Evolutionary conservation across 805 yeast genomes (phyloP).

Genomic region (Candida anglica): DNA sequence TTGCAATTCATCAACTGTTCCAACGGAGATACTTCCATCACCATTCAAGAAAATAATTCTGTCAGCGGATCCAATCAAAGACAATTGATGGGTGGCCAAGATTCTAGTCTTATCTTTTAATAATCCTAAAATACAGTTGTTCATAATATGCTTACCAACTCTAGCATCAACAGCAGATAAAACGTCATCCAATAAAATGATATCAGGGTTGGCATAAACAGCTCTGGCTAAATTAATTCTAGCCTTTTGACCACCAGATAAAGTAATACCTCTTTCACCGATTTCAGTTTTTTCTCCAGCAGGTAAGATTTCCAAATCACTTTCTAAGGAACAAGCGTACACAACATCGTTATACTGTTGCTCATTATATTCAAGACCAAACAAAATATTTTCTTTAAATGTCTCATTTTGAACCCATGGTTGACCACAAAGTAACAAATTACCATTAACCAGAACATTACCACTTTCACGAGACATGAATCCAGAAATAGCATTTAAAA

Average conservation of each 20-base stretch:
- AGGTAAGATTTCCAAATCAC: slow-evolving; percentile 62
- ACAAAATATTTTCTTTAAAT: slow-evolving; percentile 66
- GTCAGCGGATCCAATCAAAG: slow-evolving; percentile 67
- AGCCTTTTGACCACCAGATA: slow-evolving; percentile 90
- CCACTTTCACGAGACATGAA: slow-evolving; percentile 60
- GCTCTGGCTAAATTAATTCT: slow-evolving; percentile 77
- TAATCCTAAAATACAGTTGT: slow-evolving; percentile 60
- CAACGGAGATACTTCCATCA: slow-evolving; percentile 58
- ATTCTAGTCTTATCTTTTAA: slow-evolving; percentile 60
- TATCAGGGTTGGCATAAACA: slow-evolving; percentile 65
- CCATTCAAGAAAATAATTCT: slow-evolving; percentile 64
- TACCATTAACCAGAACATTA: slow-evolving; percentile 48
- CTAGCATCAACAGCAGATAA: slow-evolving; percentile 84
- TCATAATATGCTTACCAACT: slow-evolving; percentile 77
- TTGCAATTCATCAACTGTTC: slow-evolving; percentile 54
- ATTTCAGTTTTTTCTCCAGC: slow-evolving; percentile 78
- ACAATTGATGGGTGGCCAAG: slow-evolving; percentile 81
- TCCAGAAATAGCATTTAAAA: slow-evolving; percentile 69
- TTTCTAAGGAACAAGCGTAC: slow-evolving; percentile 60
- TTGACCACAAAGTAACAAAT: slow-evolving; percentile 51
- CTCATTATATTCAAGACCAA: slow-evolving; percentile 56
- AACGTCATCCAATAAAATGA: slow-evolving; percentile 72
- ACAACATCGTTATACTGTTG: slow-evolving; percentile 51
- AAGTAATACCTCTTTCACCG: slow-evolving; percentile 81
- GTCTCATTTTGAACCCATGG: slow-evolving; percentile 88